phyloP scores from a whole-genome alignment of 2,329 filamentous ascomycete genomes.

The Colletotrichum siamense region DNA sequence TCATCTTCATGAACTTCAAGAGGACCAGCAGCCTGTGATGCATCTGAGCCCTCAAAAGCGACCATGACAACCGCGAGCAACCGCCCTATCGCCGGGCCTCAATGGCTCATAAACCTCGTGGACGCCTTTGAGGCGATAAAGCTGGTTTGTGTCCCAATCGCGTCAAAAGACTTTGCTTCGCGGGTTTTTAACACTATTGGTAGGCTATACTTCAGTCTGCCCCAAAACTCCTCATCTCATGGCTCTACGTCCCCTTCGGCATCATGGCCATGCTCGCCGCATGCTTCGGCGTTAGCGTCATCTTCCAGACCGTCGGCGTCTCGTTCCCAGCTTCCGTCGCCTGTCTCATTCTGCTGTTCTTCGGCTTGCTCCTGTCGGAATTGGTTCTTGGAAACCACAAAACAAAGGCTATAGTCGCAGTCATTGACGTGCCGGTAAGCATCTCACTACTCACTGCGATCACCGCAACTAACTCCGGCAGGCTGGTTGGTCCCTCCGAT shows the following conservation, averaged over 20 bases:
- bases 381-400: slow-evolving; percentile 50
- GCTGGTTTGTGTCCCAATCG: neutral
- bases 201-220: slow-evolving; percentile 10
- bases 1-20: neutral
- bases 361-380: slow-evolving; percentile 53
- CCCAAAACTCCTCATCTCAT: slow-evolving; percentile 38
- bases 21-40: neutral
- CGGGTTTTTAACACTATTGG: neutral
- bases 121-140: slow-evolving; percentile 3
- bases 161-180: accelerated
- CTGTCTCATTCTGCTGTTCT: slow-evolving; percentile 60
- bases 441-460: accelerated
- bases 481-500: slow-evolving; percentile 62
- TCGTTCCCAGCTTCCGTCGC: slow-evolving; percentile 67
- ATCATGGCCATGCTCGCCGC: slow-evolving; percentile 43
- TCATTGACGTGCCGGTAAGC: slow-evolving; percentile 60
- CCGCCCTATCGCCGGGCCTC: neutral
- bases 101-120: neutral
- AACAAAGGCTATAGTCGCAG: slow-evolving; percentile 51
- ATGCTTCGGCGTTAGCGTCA: slow-evolving; percentile 49
- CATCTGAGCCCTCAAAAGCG: neutral
- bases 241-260: slow-evolving; percentile 56
- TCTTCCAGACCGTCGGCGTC: slow-evolving; percentile 51
- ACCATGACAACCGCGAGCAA: neutral
- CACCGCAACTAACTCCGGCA: slow-evolving; percentile 28